Evolutionary conservation across 2,329 filamentous ascomycete species (phyloP), one percentile per base, ranked within the genome.

Genomic region (Pseudocercospora pini-densiflorae): DNA sequence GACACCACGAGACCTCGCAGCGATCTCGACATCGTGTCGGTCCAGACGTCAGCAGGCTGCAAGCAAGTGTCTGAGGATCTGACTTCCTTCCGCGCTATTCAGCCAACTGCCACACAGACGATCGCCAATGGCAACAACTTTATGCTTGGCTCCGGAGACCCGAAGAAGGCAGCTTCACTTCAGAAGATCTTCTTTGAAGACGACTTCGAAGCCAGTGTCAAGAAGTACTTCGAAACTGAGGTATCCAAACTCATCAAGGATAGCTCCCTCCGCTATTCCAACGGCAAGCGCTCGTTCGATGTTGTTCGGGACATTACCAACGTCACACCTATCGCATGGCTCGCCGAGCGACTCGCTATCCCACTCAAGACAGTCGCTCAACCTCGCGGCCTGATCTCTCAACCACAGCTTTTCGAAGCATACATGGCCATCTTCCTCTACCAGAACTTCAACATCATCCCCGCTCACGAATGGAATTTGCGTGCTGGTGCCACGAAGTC

Each of bases 291-390:
- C 40, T 81, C 82, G 0, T 83, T 86, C 70, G 82, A 86, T 62
- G 82, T 85, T 3, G 81, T 92, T 9, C 86, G 89, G 24, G 89
- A 92, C 67, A 85, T 92, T 0, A 89, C 87, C 27, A 92, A 92
- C 74, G 79, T 91, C 27, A 85, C 84, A 0, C 89, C 90, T 5
- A 86, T 89, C 3, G 83, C 87, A 71, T 92, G 86, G 72, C 80
- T 91, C 47, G 87, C 86, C 0, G 82, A 89, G 2, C 84, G 85
- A 4, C 90, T 92, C 75, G 87, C 88, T 58, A 80, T 92, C 3
- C 89, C 90, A 0, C 80, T 93, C 45, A 91, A 92, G 80, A 89
- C 87, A 0, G 76, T 78, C 2, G 81, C 87, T 10, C 86, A 88
- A 59, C 86, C 87, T 2, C 86, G 83, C 70, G 90, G 90, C 2